Conservation (phyloP, 148 eudicot genomes). For the Salicornia ramosissima region DNA sequence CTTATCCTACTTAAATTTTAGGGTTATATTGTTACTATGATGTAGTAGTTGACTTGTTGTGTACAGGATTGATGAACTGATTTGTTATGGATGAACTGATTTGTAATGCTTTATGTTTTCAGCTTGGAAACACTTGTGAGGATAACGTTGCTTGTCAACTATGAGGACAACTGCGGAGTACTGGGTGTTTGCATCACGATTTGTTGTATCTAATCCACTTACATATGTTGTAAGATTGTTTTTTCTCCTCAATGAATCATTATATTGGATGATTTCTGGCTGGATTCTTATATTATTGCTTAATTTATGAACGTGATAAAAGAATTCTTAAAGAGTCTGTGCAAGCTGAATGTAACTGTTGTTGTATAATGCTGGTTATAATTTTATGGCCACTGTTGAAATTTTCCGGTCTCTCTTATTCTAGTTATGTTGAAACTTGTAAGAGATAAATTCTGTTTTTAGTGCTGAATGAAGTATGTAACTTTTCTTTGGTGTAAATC, state of each 20-base stretch:
- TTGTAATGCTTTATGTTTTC: neutral
- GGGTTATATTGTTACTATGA: neutral
- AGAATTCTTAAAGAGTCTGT: neutral
- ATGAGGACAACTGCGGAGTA: conserved; percentile 3
- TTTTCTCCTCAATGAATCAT: neutral
- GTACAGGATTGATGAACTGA: neutral
- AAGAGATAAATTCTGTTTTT: neutral
- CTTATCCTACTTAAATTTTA: neutral
- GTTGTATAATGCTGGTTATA: neutral
- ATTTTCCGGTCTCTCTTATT: neutral
- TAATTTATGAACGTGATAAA: neutral
- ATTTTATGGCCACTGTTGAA: neutral
- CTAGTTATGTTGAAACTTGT: neutral
- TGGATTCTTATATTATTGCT: conserved; percentile 8
- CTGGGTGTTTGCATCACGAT: neutral
- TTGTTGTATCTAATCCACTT: conserved; percentile 4
- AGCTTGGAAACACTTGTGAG: conserved; percentile 25
- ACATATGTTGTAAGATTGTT: conserved; percentile 13
- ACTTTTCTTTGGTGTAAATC: neutral
- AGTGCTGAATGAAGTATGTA: neutral
- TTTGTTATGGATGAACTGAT: neutral
- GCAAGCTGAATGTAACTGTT: neutral
- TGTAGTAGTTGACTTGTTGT: neutral
- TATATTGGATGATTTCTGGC: neutral
- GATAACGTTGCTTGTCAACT: neutral